Conservation (phyloP, 805 yeast species). For the Limtongia smithiae region DNA sequence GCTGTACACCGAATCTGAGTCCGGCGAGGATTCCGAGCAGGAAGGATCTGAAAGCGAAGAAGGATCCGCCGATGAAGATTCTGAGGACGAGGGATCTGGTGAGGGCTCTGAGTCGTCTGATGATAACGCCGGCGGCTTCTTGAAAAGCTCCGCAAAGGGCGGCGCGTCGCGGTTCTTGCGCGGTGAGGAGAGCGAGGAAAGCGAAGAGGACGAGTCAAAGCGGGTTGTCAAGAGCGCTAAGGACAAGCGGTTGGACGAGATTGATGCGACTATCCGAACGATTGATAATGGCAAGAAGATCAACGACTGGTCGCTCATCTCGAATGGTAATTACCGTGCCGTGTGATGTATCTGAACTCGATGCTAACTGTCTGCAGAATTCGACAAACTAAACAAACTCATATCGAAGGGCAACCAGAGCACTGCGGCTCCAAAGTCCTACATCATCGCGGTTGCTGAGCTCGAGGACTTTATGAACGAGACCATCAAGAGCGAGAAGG, state of each 20-base stretch:
- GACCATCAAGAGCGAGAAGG: slow-evolving; percentile 51
- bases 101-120: slow-evolving; percentile 37
- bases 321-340: slow-evolving; percentile 38
- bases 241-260: slow-evolving; percentile 87
- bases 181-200: slow-evolving; percentile 41
- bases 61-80: slow-evolving; percentile 33
- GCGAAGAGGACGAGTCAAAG: slow-evolving; percentile 59
- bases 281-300: slow-evolving; percentile 66
- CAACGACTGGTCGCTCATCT: slow-evolving; percentile 75
- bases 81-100: slow-evolving; percentile 38
- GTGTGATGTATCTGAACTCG: too few species aligned
- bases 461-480: slow-evolving; percentile 65
- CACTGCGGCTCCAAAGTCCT: slow-evolving; percentile 65
- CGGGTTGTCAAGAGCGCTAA: slow-evolving; percentile 89
- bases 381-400: slow-evolving; percentile 70
- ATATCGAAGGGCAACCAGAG: slow-evolving; percentile 72
- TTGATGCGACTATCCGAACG: slow-evolving; percentile 60
- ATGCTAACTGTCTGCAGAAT: slow-evolving; percentile 43
- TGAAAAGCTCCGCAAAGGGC: slow-evolving; percentile 37
- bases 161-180: slow-evolving; percentile 40
- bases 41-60: slow-evolving; percentile 31
- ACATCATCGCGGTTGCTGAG: slow-evolving; percentile 62
- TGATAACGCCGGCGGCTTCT: slow-evolving; percentile 34
- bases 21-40: slow-evolving; percentile 37
- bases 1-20: slow-evolving; percentile 42